Base-by-base conservation (phyloP, 2,329 filamentous ascomycete species). In the Aspergillus latus region DNA sequence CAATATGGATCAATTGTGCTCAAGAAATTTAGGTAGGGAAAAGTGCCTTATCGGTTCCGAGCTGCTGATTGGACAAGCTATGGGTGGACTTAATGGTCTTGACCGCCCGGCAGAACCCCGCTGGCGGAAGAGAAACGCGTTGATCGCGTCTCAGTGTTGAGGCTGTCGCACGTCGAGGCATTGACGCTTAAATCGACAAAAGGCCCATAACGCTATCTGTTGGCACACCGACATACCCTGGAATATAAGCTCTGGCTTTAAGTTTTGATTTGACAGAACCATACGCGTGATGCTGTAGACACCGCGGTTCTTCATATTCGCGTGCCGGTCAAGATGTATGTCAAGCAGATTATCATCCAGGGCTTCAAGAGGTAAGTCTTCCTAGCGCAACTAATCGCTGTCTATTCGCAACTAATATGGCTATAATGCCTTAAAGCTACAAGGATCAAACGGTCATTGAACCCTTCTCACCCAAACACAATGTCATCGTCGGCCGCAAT, bases 321-420 rank as follows among this genome's bases (percentile, higher is more conserved):
- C 64, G 64, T 21, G 64, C 67, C 62, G 64, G 60, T 62, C 74
- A 82, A 73, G 66, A 96, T 97, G 92, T 94, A 95, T 81, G 97
- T 99, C 84, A 99, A 99, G 77, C 94, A 99, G 80, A 97, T 97
- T 75, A 97, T 97, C 76, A 97, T 99, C 73, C 94, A 99, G 76
- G 94, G 94, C 86, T 99, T 99, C 80, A 99, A 99, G 80, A 97
- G 92, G 92, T 95, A 76, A 65, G 76, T 70, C 55, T 30, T 51
- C n/a, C 26, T 21, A 30, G 40, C 44, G 34, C 34, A 13, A 5
- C 9, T 11, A 1, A 8, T 32, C 30, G 5, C 3, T 21, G 15
- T 39, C 6, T 4, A 2, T 97, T 80, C 97, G 97, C 79, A 96
- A 90, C 91, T 95, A 75, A 65, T 76, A 68, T 52, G 36, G 49